These are phyloP conservation scores for Trichoderma harzianum DNA, from an alignment of 2,329 filamentous ascomycete genomes.

Conservation along the genomic window DNA sequence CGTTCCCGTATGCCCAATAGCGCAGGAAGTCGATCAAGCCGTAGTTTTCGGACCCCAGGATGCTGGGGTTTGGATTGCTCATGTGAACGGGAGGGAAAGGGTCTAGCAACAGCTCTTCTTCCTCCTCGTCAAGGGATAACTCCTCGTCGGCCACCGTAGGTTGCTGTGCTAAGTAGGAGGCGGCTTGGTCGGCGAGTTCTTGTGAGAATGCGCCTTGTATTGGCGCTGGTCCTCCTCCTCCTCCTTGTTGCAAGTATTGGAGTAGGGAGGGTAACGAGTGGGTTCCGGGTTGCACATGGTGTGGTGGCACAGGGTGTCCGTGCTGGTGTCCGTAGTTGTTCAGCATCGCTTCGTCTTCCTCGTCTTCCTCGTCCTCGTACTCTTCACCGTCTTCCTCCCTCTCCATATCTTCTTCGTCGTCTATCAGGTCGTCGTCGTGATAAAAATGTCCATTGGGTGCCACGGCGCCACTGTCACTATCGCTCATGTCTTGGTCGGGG, in stretches of 20 bases:
- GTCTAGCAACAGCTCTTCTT: neutral
- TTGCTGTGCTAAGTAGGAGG: neutral
- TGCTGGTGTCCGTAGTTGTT: neutral
- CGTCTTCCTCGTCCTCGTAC: neutral
- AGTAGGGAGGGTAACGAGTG: neutral
- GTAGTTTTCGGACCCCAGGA: constrained; percentile 49
- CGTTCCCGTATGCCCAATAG: constrained; percentile 41
- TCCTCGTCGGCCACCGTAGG: neutral
- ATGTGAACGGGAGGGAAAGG: constrained; percentile 23
- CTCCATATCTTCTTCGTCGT: neutral
- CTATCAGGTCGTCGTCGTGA: neutral
- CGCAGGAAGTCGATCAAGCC: constrained; percentile 49
- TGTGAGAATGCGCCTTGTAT: neutral
- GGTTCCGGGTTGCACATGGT: neutral
- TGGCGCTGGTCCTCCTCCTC: neutral
- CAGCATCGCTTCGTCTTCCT: neutral
- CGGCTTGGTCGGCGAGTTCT: neutral
- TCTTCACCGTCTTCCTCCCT: neutral
- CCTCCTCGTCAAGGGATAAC: constrained; percentile 8
- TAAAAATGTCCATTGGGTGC: neutral
- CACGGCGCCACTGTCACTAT: constrained; percentile 28
- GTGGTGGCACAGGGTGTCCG: neutral
- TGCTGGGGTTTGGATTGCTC: constrained; percentile 35
- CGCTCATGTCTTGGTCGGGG: constrained; percentile 35
- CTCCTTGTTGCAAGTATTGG: neutral